These are phyloP conservation scores for Exophiala dermatitidis DNA, from an alignment of 2,329 filamentous ascomycete species.

Conservation along the genomic window DNA sequence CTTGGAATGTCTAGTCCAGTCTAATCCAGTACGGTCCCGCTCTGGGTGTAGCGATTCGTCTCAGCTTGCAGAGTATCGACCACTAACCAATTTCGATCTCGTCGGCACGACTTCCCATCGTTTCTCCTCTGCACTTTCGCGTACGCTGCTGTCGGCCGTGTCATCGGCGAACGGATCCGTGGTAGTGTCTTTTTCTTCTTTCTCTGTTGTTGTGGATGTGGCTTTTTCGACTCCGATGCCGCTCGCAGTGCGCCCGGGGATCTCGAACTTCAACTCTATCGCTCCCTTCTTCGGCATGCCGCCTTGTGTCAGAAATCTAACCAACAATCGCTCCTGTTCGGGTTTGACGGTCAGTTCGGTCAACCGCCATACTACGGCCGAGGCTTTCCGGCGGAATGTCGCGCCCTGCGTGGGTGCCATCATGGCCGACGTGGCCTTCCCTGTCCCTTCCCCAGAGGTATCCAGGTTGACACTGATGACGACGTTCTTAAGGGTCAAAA, in stretches of 20 bases:
- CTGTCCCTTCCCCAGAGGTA: conserved; percentile 34
- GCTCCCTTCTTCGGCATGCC: conserved; percentile 61
- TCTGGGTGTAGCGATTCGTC: background rate
- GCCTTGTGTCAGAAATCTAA: conserved; percentile 68
- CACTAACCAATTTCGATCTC: conserved; percentile 62
- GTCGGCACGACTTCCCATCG: conserved; percentile 62
- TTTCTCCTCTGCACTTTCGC: conserved; percentile 30
- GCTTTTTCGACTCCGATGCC: conserved; percentile 56
- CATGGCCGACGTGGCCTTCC: conserved; percentile 39
- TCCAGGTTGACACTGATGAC: conserved; percentile 56
- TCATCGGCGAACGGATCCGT: conserved; percentile 46
- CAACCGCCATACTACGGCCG: conserved; percentile 41
- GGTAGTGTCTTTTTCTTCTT: conserved; percentile 29
- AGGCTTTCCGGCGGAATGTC: conserved; percentile 41
- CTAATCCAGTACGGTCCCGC: too few species aligned
- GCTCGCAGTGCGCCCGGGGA: conserved; percentile 51
- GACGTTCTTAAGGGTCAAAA: conserved; percentile 63
- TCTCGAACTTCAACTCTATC: conserved; percentile 78
- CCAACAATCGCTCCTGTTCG: conserved; percentile 64
- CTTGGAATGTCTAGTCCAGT: too few species aligned
- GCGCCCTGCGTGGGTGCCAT: conserved; percentile 43
- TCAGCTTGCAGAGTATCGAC: conserved; percentile 61
- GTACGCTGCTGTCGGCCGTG: conserved; percentile 26
- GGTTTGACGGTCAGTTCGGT: conserved; percentile 48
- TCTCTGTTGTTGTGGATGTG: conserved; percentile 23